Evolutionary conservation across 345 rosid genomes (phyloP).

Genomic region (Aethionema arabicum): DNA sequence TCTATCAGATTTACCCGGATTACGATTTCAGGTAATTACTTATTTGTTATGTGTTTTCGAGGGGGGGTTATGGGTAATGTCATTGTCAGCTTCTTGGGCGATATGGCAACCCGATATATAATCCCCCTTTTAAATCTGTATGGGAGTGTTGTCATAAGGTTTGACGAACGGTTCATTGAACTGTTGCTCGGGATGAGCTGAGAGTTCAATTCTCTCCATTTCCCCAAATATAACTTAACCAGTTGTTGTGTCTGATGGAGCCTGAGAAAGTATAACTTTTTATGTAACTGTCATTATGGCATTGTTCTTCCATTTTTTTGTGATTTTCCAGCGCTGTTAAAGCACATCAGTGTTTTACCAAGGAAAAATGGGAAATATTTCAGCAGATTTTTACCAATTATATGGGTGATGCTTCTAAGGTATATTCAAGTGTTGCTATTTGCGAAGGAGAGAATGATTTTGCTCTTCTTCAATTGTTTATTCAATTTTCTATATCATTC

Average conservation of each 20-base stretch:
- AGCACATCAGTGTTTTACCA: slow-evolving; percentile 90
- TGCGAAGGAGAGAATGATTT: slow-evolving; percentile 3
- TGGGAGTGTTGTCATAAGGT: slow-evolving; percentile 99
- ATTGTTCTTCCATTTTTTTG: slow-evolving; percentile 41
- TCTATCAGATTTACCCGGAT: slow-evolving; percentile 89
- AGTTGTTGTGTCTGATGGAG: slow-evolving; percentile 26
- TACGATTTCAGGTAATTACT: slow-evolving; percentile 90
- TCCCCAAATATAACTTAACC: slow-evolving; percentile 48
- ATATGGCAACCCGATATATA: slow-evolving; percentile 87
- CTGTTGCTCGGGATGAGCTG: slow-evolving; percentile 89
- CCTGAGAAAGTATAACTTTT: slow-evolving; percentile 10
- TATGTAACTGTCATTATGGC: slow-evolving; percentile 36
- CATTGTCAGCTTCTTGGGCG: slow-evolving; percentile 94
- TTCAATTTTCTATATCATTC: background rate
- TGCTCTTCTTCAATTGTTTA: slow-evolving; percentile 1
- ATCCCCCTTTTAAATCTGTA: slow-evolving; percentile 47
- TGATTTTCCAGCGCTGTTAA: slow-evolving; percentile 69
- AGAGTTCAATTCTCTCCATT: slow-evolving; percentile 99
- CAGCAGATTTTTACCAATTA: slow-evolving; percentile 75
- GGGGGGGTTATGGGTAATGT: slow-evolving; percentile 97
- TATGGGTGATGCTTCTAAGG: slow-evolving; percentile 95
- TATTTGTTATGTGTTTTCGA: slow-evolving; percentile 23
- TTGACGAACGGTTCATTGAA: slow-evolving; percentile 85
- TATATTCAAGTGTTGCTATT: slow-evolving; percentile 28
- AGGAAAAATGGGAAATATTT: slow-evolving; percentile 83